Evolutionary conservation across 2,329 filamentous ascomycete species (phyloP).

Genomic region (Colletotrichum ledebouriae): DNA sequence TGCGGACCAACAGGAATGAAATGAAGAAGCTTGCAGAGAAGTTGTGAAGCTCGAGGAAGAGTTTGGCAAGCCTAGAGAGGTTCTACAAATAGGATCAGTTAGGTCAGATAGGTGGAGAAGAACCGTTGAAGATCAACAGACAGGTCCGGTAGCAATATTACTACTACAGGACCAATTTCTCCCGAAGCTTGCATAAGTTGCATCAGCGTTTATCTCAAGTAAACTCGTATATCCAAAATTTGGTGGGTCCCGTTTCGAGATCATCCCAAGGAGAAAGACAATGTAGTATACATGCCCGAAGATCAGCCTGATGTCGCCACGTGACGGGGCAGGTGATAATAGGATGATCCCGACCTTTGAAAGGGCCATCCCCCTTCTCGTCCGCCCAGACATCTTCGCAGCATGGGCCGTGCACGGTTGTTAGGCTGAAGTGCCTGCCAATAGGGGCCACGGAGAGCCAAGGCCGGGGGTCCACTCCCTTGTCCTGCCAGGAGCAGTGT

Average conservation of each 20-base stretch:
- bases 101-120: slow-evolving; percentile 24
- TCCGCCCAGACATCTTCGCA: slow-evolving; percentile 22
- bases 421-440: slow-evolving; percentile 24
- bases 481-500: slow-evolving; percentile 32
- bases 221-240: slow-evolving; percentile 16
- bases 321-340: slow-evolving; percentile 34
- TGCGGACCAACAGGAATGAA: neutral
- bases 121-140: slow-evolving; percentile 36
- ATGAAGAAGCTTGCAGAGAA: neutral
- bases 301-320: slow-evolving; percentile 22
- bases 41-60: neutral
- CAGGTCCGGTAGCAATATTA: slow-evolving; percentile 20
- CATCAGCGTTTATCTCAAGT: slow-evolving; percentile 31
- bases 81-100: slow-evolving; percentile 17
- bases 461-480: slow-evolving; percentile 22
- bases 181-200: slow-evolving; percentile 41
- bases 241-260: slow-evolving; percentile 39
- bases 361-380: slow-evolving; percentile 24
- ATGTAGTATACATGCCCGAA: slow-evolving; percentile 22
- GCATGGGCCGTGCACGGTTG: slow-evolving; percentile 32
- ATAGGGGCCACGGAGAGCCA: neutral
- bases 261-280: slow-evolving; percentile 37
- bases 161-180: slow-evolving; percentile 36
- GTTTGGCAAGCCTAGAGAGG: slow-evolving; percentile 4
- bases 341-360: neutral